Percentiles rank a stretch among this genome's conserved stretches.
phyloP scores from a whole-genome alignment of 345 rosid genomes.

The Rhodomyrtus tomentosa region DNA sequence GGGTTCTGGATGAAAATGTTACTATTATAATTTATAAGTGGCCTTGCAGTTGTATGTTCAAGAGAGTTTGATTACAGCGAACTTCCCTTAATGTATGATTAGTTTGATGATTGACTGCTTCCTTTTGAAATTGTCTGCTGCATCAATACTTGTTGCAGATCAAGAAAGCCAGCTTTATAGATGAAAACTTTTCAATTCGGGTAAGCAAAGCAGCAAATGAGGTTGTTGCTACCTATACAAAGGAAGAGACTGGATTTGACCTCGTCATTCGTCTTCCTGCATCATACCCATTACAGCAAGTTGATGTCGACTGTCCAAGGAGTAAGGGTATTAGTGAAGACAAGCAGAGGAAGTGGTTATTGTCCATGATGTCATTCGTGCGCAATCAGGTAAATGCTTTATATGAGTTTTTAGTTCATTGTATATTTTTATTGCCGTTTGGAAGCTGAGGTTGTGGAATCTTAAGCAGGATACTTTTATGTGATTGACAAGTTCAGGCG shows the following conservation, averaged over 20 bases:
- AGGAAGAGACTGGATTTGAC: slow-evolving; percentile 95
- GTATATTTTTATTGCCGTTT: neutral
- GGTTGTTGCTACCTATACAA: slow-evolving; percentile 87
- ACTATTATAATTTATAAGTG: neutral
- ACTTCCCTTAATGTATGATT: neutral
- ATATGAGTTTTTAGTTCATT: neutral
- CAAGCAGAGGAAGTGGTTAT: slow-evolving; percentile 92
- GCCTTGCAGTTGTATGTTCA: neutral
- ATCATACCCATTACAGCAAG: slow-evolving; percentile 74
- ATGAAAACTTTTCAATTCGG: slow-evolving; percentile 76
- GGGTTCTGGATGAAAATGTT: neutral
- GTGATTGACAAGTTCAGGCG: neutral
- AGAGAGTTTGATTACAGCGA: neutral
- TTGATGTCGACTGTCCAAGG: slow-evolving; percentile 76
- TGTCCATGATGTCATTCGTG: slow-evolving; percentile 90
- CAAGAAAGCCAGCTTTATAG: slow-evolving; percentile 69
- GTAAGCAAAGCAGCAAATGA: slow-evolving; percentile 93
- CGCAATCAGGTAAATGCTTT: slow-evolving; percentile 67
- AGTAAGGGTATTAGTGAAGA: slow-evolving; percentile 90
- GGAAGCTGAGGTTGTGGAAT: neutral
- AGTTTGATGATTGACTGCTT: neutral
- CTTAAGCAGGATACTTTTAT: neutral
- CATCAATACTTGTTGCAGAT: slow-evolving; percentile 44
- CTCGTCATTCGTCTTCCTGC: slow-evolving; percentile 84
- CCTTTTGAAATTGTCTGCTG: neutral